Percentiles rank a stretch among this genome's conserved stretches.
Evolutionary conservation across 352 stramenopile genomes (phyloP).

Genomic region (Globisporangium mamillatum): DNA sequence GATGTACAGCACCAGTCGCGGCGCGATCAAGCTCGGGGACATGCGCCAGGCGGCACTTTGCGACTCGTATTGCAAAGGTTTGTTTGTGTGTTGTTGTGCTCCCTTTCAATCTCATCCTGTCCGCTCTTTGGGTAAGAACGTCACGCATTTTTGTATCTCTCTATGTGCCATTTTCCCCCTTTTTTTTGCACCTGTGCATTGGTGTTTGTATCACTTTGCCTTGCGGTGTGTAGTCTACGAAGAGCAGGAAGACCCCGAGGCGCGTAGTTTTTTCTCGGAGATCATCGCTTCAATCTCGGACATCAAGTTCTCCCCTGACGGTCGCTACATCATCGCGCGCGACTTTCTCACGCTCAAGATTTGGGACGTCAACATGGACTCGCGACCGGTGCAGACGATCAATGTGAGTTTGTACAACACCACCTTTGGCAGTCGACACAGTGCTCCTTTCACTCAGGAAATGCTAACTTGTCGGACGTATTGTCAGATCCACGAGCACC

Average conservation of each 20-base stretch:
- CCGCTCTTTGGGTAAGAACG: background rate
- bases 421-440: background rate
- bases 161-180: background rate
- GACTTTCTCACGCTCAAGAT: conserved; percentile 96
- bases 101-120: too few relatives aligned
- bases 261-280: conserved; percentile 93
- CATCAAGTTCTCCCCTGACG: conserved; percentile 92
- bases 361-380: conserved; percentile 96
- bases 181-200: background rate
- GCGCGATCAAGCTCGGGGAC: conserved; percentile 91
- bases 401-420: conserved; percentile 50
- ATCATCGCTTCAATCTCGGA: conserved; percentile 96
- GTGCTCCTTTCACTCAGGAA: background rate
- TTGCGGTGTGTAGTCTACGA: conserved; percentile 52
- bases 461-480: background rate
- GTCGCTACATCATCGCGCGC: conserved; percentile 92
- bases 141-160: conserved; percentile 3
- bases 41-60: conserved; percentile 90
- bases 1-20: conserved; percentile 93
- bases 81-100: background rate
- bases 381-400: conserved; percentile 90
- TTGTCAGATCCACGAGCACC: conserved; percentile 89
- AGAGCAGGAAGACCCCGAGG: conserved; percentile 74
- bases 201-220: background rate
- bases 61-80: conserved; percentile 78